Evolutionary conservation across 352 stramenopile genomes (phyloP).

Genomic region (Pythium coloratum): DNA sequence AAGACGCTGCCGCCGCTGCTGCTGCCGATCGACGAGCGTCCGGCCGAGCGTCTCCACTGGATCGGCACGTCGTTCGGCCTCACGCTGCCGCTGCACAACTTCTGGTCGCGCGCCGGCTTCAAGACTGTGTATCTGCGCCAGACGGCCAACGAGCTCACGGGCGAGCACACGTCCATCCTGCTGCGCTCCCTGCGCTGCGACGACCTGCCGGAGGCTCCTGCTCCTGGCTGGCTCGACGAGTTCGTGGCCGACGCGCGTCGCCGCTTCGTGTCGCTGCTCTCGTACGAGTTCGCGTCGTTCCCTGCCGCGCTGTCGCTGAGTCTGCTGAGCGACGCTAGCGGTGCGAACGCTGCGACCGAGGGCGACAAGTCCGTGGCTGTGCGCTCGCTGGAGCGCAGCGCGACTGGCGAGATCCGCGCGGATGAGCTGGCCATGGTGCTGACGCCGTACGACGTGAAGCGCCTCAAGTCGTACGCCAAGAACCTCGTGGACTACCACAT

Average conservation of each 20-base stretch:
- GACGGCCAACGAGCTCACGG: constrained; percentile 99
- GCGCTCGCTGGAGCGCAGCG: constrained; percentile 54
- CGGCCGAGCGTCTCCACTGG: constrained; percentile 96
- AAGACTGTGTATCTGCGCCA: constrained; percentile 97
- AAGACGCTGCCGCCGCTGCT: constrained; percentile 98
- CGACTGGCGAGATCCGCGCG: constrained; percentile 74
- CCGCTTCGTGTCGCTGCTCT: constrained; percentile 93
- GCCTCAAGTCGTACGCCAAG: constrained; percentile 97
- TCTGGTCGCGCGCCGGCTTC: constrained; percentile 96
- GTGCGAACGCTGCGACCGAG: constrained; percentile 26
- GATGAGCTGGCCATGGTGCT: constrained; percentile 92
- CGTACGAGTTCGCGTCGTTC: constrained; percentile 92
- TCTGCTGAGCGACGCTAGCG: constrained; percentile 77
- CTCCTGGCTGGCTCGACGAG: constrained; percentile 90
- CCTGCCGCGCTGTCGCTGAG: constrained; percentile 90
- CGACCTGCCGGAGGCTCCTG: constrained; percentile 73
- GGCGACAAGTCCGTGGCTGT: not conserved
- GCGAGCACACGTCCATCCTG: constrained; percentile 97
- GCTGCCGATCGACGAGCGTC: constrained; percentile 93
- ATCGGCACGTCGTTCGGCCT: constrained; percentile 98
- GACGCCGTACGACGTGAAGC: constrained; percentile 97
- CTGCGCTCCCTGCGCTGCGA: constrained; percentile 72
- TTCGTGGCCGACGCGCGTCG: constrained; percentile 95
- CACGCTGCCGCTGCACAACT: constrained; percentile 96
- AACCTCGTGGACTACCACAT: constrained; percentile 99